phyloP scores from a whole-genome alignment of 75 land plant species.

The Isoetes taiwanensis region DNA sequence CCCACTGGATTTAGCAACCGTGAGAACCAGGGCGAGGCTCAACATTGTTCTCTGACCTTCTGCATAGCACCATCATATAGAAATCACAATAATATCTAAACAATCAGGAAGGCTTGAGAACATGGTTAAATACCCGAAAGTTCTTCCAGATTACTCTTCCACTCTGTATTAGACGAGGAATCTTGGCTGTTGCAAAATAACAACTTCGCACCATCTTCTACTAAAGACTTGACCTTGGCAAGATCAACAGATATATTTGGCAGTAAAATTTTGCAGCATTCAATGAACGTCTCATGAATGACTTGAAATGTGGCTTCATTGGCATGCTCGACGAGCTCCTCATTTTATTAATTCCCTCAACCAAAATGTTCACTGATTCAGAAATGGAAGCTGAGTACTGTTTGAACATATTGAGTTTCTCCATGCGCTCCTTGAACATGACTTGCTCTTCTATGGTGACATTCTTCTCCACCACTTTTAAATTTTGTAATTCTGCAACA shows the following conservation, averaged over 20 bases:
- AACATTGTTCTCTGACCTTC: constrained; percentile 16
- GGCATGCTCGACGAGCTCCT: constrained; percentile 11
- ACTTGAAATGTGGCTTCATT: constrained; percentile 15
- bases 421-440: constrained; percentile 14
- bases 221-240: constrained; percentile 8
- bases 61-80: constrained; percentile 10
- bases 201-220: constrained; percentile 15
- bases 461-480: constrained; percentile 3
- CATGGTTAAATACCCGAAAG: constrained; percentile 18
- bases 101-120: too few species aligned
- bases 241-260: constrained; percentile 13
- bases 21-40: constrained; percentile 17
- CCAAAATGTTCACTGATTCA: constrained; percentile 19
- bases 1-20: constrained; percentile 13
- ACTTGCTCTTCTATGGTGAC: constrained; percentile 15
- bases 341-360: constrained; percentile 17
- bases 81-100: too few species aligned
- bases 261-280: constrained; percentile 6
- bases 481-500: constrained; percentile 11
- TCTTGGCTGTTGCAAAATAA: constrained; percentile 2
- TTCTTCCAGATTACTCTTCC: constrained; percentile 20
- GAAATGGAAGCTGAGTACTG: constrained; percentile 13
- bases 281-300: constrained; percentile 10
- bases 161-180: background rate
- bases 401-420: constrained; percentile 15